phyloP scores from a whole-genome alignment of 2,329 filamentous ascomycete genomes.

The Fusarium austroafricanum region DNA sequence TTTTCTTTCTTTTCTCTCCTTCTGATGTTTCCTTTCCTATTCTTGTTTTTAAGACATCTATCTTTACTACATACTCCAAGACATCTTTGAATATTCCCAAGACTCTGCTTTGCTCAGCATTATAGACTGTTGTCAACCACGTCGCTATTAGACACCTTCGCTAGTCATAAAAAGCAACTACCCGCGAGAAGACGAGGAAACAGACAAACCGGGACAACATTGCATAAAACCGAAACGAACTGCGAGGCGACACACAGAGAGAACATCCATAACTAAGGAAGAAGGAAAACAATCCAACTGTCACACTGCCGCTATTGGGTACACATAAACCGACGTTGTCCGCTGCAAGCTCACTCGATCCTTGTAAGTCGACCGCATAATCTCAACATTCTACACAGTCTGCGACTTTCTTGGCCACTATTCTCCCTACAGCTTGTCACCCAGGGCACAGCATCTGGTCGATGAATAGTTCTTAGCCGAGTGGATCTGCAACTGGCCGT shows the following conservation, averaged over 20 bases:
- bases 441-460: conserved; percentile 32
- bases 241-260: conserved; percentile 26
- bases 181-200: conserved; percentile 17
- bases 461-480: conserved; percentile 40
- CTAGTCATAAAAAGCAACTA: conserved; percentile 16
- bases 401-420: conserved; percentile 1
- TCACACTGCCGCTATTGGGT: conserved; percentile 31
- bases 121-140: conserved; percentile 15
- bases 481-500: conserved; percentile 45
- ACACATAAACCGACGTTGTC: conserved; percentile 29
- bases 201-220: conserved; percentile 8
- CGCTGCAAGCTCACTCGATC: conserved; percentile 26
- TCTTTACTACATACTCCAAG: conserved; percentile 21
- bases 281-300: conserved; percentile 16
- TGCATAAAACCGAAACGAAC: conserved; percentile 30
- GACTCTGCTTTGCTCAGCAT: conserved; percentile 8
- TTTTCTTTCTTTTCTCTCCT: conserved; percentile 38
- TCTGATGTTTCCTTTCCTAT: conserved; percentile 34
- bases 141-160: conserved; percentile 9
- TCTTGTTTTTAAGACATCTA: conserved; percentile 24
- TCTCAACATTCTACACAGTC: conserved; percentile 13
- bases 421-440: conserved; percentile 6
- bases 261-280: background rate
- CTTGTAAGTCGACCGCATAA: conserved; percentile 43
- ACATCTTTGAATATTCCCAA: conserved; percentile 11